Evolutionary conservation across 1,284 basidiomycete species (phyloP).

Genomic region (Puccinia sorghi): DNA sequence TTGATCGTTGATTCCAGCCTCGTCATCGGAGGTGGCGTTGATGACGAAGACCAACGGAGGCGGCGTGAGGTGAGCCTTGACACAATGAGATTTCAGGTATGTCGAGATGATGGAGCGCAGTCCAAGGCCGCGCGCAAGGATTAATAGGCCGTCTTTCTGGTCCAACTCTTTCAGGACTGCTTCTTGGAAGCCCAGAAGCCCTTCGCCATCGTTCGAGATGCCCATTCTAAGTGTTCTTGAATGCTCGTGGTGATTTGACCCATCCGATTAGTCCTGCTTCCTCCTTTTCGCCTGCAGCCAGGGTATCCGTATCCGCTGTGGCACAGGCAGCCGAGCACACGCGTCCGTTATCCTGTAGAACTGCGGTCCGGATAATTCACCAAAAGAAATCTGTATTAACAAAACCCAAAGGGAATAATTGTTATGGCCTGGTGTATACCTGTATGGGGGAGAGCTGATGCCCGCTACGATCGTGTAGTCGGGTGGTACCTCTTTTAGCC

Average conservation of each 20-base stretch:
- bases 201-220: background rate
- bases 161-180: constrained; percentile 23
- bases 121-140: constrained; percentile 84
- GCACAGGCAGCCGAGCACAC: background rate
- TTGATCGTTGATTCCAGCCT: constrained; percentile 86
- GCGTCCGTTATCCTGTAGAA: background rate
- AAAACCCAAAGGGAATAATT: too few relatives aligned
- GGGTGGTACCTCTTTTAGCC: too few relatives aligned
- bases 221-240: background rate
- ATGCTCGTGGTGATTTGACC: background rate
- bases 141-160: constrained; percentile 62
- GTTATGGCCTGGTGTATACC: too few relatives aligned
- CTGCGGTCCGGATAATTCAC: background rate
- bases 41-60: constrained; percentile 60
- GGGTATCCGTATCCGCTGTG: background rate
- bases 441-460: too few relatives aligned
- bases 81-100: constrained; percentile 60
- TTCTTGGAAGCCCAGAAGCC: constrained; percentile 35
- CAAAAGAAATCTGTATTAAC: background rate
- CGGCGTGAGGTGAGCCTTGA: background rate
- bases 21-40: constrained; percentile 83
- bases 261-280: background rate
- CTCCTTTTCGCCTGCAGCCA: background rate
- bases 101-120: constrained; percentile 75
- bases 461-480: too few relatives aligned